Percentiles rank a stretch among this genome's conserved stretches.
Conservation (phyloP, 768 basidiomycete genomes). For the Pleurotus ostreatus region DNA sequence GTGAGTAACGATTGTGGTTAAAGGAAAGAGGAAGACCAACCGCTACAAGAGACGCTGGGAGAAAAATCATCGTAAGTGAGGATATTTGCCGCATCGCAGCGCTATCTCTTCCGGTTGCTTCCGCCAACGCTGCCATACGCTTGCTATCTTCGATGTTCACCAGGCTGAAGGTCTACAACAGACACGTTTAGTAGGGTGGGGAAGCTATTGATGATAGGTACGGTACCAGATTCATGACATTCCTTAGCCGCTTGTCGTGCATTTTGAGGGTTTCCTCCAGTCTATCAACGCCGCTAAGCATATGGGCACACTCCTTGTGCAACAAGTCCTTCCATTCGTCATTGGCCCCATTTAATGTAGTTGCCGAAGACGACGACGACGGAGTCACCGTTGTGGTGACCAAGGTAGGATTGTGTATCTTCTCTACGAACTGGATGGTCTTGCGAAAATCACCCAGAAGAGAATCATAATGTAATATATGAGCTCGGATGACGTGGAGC, state of each 20-base stretch:
- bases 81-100: conserved; percentile 50
- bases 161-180: conserved; percentile 37
- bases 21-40: conserved; percentile 20
- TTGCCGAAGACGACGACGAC: neutral
- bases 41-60: conserved; percentile 49
- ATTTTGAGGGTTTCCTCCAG: conserved; percentile 36
- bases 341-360: neutral
- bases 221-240: conserved; percentile 46
- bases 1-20: neutral
- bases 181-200: neutral
- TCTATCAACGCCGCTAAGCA: conserved; percentile 47
- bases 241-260: conserved; percentile 42
- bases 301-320: conserved; percentile 40
- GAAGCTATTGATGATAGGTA: neutral
- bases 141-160: conserved; percentile 47
- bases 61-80: conserved; percentile 58
- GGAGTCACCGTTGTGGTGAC: conserved; percentile 10
- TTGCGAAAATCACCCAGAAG: conserved; percentile 52
- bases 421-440: conserved; percentile 42
- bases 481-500: conserved; percentile 53
- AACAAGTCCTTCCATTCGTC: conserved; percentile 19
- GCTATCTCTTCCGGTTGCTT: conserved; percentile 36
- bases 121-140: conserved; percentile 35
- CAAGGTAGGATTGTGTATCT: conserved; percentile 47
- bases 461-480: conserved; percentile 50